Evolutionary conservation across 768 basidiomycete genomes (phyloP).

Genomic region (Auriscalpium vulgare): DNA sequence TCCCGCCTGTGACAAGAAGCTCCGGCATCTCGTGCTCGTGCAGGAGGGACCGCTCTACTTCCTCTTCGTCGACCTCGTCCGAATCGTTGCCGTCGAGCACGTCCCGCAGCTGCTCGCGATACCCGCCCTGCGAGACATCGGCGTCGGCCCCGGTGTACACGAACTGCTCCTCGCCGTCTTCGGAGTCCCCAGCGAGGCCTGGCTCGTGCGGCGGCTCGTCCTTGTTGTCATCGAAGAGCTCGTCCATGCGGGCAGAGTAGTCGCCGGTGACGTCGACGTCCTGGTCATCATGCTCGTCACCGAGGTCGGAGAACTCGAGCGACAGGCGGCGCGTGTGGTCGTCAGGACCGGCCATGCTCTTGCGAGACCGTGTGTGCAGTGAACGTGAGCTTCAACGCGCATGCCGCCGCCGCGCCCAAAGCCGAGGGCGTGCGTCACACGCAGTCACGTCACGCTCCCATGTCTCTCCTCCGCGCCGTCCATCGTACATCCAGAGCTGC

Average conservation of each 20-base stretch:
- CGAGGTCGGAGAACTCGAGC: conserved; percentile 28
- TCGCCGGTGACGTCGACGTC: conserved; percentile 40
- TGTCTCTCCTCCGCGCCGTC: no score
- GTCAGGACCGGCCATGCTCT: background rate
- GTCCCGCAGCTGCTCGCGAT: conserved; percentile 62
- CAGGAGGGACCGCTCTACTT: conserved; percentile 36
- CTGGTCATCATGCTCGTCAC: conserved; percentile 34
- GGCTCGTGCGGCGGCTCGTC: conserved; percentile 2
- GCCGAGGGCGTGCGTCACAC: no score
- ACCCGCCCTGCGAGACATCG: conserved; percentile 38
- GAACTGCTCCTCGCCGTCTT: conserved; percentile 49
- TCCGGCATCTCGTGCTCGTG: conserved; percentile 19
- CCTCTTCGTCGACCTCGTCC: conserved; percentile 53
- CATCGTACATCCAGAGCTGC: no score
- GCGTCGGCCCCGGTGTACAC: conserved; percentile 69
- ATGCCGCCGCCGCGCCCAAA: no score
- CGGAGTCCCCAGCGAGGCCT: conserved; percentile 19
- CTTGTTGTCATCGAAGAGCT: conserved; percentile 43
- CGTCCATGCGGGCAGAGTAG: conserved; percentile 64
- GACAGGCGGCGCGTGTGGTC: conserved; percentile 11
- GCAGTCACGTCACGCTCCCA: no score
- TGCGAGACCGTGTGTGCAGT: no score
- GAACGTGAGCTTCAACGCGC: no score
- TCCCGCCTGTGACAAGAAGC: background rate
- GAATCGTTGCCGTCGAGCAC: conserved; percentile 69